Conservation (phyloP, 1,284 basidiomycete genomes). For the Marasmius tenuissimus region DNA sequence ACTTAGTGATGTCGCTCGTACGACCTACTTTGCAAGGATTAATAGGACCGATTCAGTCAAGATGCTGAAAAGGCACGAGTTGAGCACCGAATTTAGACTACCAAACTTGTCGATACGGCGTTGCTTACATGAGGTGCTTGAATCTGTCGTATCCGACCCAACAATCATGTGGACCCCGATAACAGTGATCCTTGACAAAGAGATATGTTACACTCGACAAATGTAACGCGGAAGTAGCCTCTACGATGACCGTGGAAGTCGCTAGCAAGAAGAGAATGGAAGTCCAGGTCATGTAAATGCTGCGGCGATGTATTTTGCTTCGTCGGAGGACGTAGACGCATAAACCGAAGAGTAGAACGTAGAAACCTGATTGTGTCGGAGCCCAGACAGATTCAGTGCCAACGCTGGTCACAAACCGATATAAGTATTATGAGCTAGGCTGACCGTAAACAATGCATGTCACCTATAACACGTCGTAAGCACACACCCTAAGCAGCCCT, state of each 20-base stretch:
- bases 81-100: too few species aligned
- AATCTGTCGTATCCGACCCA: too few species aligned
- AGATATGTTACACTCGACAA: neutral
- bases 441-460: neutral
- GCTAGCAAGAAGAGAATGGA: neutral
- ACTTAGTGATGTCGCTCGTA: neutral
- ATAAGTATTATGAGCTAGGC: too few species aligned
- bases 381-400: neutral
- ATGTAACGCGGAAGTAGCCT: neutral
- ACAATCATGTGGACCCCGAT: too few species aligned
- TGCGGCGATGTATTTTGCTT: neutral
- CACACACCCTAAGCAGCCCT: neutral
- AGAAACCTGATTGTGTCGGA: neutral
- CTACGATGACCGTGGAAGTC: neutral
- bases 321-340: neutral
- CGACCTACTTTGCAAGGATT: neutral
- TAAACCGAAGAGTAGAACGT: neutral
- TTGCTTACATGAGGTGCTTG: too few species aligned
- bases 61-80: too few species aligned
- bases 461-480: neutral
- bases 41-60: too few species aligned
- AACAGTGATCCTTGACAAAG: neutral
- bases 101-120: too few species aligned
- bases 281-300: neutral
- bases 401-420: neutral